phyloP scores from a whole-genome alignment of 345 rosid species.

The Rhizophora apiculata region DNA sequence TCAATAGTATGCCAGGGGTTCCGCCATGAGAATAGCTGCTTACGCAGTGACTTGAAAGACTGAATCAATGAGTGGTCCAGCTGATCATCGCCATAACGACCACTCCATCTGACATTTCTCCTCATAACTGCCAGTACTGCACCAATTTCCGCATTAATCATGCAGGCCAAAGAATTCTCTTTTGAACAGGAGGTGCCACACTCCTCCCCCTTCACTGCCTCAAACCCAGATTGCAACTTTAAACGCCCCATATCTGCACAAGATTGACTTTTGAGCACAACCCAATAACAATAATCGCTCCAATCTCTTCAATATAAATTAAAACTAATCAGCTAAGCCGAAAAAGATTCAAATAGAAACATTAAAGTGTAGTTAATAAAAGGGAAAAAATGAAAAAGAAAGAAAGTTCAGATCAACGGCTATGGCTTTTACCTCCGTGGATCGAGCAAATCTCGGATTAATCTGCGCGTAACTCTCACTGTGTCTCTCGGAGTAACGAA shows the following conservation, averaged over 20 bases:
- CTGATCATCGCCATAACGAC: slow-evolving; percentile 58
- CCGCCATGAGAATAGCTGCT: slow-evolving; percentile 59
- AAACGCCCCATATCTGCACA: slow-evolving; percentile 41
- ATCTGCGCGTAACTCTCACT: no score
- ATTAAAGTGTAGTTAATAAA: no score
- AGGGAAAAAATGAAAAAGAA: no score
- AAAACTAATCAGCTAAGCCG: no score
- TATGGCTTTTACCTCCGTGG: no score
- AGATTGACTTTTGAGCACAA: not conserved
- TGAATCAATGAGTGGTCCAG: slow-evolving; percentile 70
- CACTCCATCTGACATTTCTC: slow-evolving; percentile 76
- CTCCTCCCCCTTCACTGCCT: slow-evolving; percentile 35
- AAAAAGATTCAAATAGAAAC: no score
- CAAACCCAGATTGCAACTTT: slow-evolving; percentile 31
- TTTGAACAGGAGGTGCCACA: slow-evolving; percentile 30
- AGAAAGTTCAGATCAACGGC: no score
- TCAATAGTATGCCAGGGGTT: slow-evolving; percentile 46
- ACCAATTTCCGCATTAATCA: slow-evolving; percentile 68
- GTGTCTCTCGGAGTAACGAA: no score
- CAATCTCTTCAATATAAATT: no score
- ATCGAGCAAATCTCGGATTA: no score
- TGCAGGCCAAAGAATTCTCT: slow-evolving; percentile 49
- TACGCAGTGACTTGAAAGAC: slow-evolving; percentile 63
- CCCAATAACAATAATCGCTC: no score
- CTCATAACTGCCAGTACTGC: slow-evolving; percentile 79